Evolutionary conservation across 2,329 filamentous ascomycete genomes (phyloP).

Genomic region (Colletotrichum gloeosporioides): DNA sequence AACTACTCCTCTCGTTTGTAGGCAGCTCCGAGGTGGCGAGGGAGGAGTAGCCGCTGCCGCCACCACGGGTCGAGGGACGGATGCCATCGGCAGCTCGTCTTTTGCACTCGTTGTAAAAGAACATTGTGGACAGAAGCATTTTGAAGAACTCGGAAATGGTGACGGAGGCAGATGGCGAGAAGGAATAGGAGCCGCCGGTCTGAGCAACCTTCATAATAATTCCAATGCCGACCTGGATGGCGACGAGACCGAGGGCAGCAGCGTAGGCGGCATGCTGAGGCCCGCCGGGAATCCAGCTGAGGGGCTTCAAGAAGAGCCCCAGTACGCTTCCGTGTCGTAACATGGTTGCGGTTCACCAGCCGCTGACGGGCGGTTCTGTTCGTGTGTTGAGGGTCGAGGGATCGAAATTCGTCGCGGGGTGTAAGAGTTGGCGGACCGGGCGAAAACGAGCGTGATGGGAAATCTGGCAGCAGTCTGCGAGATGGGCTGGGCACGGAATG

Average conservation of each 20-base stretch:
- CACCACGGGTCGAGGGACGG: constrained; percentile 22
- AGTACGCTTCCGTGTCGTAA: constrained; percentile 21
- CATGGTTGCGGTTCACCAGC: constrained; percentile 1
- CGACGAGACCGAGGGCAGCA: constrained; percentile 36
- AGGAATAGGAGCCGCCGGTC: constrained; percentile 28
- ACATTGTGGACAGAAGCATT: constrained; percentile 31
- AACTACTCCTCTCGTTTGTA: constrained; percentile 18
- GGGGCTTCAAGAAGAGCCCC: constrained; percentile 21
- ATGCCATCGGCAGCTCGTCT: constrained; percentile 20
- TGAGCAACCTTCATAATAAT: constrained; percentile 37
- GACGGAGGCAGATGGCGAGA: constrained; percentile 35
- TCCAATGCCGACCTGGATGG: constrained; percentile 38
- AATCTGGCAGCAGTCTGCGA: neutral
- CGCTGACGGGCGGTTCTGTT: neutral
- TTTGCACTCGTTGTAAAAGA: constrained; percentile 33
- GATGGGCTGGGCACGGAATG: neutral
- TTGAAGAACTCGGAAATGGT: constrained; percentile 38
- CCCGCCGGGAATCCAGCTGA: constrained; percentile 17
- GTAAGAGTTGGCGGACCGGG: neutral
- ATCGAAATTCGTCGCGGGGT: neutral
- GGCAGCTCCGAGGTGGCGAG: constrained; percentile 20
- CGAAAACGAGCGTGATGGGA: constrained; percentile 2
- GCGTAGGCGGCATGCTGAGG: constrained; percentile 26
- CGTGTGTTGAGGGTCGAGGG: neutral
- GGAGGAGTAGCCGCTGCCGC: constrained; percentile 18